These are phyloP conservation scores for Candida glaebosa DNA, from an alignment of 805 yeast genomes.

Conservation along the genomic window DNA sequence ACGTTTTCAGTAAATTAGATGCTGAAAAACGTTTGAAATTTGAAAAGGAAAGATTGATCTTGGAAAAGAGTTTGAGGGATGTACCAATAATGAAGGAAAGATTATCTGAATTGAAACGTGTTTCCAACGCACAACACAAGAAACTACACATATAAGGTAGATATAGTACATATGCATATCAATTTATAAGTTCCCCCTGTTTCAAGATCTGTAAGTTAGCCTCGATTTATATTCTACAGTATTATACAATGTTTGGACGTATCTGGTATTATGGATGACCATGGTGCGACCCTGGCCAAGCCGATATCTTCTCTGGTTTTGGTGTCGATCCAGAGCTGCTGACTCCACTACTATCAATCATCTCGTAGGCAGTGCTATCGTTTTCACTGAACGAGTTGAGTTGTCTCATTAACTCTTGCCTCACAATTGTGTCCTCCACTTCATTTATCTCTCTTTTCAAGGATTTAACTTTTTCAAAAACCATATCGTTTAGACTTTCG, in stretches of 20 bases:
- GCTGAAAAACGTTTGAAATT: constrained; percentile 68
- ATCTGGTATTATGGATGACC: constrained; percentile 49
- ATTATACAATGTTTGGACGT: not conserved
- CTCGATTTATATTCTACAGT: not conserved
- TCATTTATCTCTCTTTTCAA: constrained; percentile 17
- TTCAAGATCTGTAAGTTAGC: not conserved
- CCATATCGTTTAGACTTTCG: constrained; percentile 27
- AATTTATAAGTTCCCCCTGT: not conserved
- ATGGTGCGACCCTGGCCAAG: constrained; percentile 71
- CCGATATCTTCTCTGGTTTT: constrained; percentile 36
- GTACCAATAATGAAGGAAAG: constrained; percentile 66
- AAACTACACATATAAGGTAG: constrained; percentile 19
- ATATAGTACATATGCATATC: not conserved
- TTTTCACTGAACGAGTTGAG: constrained; percentile 1
- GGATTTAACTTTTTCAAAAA: constrained; percentile 23
- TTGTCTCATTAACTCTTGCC: constrained; percentile 7
- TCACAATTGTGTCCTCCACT: constrained; percentile 15
- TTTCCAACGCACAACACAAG: constrained; percentile 40
- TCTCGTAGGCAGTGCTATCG: constrained; percentile 5
- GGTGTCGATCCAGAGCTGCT: constrained; percentile 27
- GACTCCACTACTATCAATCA: constrained; percentile 16
- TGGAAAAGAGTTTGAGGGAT: constrained; percentile 70
- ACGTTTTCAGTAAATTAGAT: constrained; percentile 57
- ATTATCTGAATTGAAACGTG: constrained; percentile 59
- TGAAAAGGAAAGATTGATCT: constrained; percentile 71